Evolutionary conservation across 2,329 filamentous ascomycete species (phyloP), one percentile per base, ranked within the genome.

Genomic region (Fusarium sp.): DNA sequence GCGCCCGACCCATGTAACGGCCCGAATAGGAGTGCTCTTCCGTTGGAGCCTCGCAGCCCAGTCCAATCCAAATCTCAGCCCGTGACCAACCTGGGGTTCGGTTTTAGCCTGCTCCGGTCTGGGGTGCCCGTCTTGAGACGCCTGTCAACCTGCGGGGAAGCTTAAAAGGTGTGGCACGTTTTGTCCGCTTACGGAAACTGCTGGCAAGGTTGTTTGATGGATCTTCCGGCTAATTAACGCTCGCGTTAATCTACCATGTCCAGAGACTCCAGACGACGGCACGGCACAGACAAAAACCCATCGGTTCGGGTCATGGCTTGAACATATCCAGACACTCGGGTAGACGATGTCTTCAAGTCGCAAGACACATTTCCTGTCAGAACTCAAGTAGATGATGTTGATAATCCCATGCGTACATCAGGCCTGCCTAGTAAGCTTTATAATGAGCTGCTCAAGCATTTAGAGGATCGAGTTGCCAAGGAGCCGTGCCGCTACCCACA

Each of bases 91-190:
- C 31, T 52, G 61, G 42, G 68, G 55, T 58, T 58, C 35, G 62
- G 35, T 72, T 65, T 65, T 74, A 65, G 59, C 71, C 64, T 65
- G 64, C 62, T 56, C 65, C 65, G 63, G 62, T 58, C 65, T 64
- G 64, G 60, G 57, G 70, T 64, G 60, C 62, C 53, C 59, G 46
- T 47, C 58, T 65, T 39, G 38, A 65, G 54, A 68, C 57, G 62
- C 56, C 57, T 74, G 73, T 62, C 72, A 72, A 63, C 62, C 62
- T 77, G 75, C 75, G 75, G 75, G 75, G 75, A 75, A 76, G 54
- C 67, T 61, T 49, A 50, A 63, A 39, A 55, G 65, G 75, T 75
- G 73, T 76, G 75, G 54, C 70, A 74, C 75, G 65, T 73, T 69
- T 54, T 58, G 58, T 72, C 71, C 45, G 39, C 56, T 47, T 55